Conservation (phyloP, 768 basidiomycete genomes). For the Lactarius hengduanensis region DNA sequence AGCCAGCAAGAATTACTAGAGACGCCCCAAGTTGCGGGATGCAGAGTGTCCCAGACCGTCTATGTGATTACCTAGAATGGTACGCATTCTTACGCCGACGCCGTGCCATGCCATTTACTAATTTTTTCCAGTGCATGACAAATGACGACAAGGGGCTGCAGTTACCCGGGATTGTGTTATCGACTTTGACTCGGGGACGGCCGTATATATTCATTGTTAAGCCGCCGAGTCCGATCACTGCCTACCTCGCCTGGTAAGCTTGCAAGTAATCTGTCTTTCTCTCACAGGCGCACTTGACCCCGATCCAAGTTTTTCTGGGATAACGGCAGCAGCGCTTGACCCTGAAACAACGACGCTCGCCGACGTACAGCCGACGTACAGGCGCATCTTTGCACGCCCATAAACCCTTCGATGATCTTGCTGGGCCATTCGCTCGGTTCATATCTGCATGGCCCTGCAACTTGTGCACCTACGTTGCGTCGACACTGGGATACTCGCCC, state of each 20-base stretch:
- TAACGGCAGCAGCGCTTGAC: too few species aligned
- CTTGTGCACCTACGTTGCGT: constrained; percentile 84
- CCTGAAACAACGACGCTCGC: constrained; percentile 33
- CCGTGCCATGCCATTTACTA: background rate
- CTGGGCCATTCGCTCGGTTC: constrained; percentile 95
- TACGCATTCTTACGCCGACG: too few species aligned
- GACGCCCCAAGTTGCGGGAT: too few species aligned
- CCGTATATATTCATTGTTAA: too few species aligned
- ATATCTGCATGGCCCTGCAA: constrained; percentile 84
- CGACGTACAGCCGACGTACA: constrained; percentile 87
- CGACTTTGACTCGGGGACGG: background rate
- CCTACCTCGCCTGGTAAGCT: background rate
- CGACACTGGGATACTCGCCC: constrained; percentile 86
- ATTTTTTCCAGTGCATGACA: background rate
- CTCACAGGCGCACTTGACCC: background rate
- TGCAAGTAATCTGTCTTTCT: too few species aligned
- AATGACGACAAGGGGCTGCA: background rate
- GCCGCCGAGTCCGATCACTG: background rate
- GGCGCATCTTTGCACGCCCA: constrained; percentile 57
- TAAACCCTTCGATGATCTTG: constrained; percentile 68
- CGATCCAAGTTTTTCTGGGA: constrained; percentile 63
- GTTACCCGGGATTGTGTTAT: background rate
- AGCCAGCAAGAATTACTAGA: background rate
- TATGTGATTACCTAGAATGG: background rate
- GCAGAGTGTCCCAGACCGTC: background rate